These are phyloP conservation scores for Yamadazyma sp. DNA, from an alignment of 1,139 yeast genomes.

Conservation along the genomic window DNA sequence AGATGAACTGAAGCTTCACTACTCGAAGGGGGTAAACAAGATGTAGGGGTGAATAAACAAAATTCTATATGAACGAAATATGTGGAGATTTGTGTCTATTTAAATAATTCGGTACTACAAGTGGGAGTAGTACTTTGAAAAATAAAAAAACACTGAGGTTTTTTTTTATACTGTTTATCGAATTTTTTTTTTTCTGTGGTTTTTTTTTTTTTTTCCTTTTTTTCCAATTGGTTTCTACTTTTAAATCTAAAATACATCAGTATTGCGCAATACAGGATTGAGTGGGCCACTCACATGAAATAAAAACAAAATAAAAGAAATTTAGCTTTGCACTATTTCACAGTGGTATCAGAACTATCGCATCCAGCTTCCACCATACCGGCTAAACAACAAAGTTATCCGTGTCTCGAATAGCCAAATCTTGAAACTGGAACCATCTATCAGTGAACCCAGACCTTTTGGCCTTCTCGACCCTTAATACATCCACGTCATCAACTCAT, in stretches of 20 bases:
- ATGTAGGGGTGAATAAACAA: not conserved
- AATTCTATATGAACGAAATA: not conserved
- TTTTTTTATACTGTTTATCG: not conserved
- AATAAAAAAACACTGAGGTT: not conserved
- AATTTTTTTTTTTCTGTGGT: too few relatives aligned
- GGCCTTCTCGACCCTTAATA: too few relatives aligned
- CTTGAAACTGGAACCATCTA: too few relatives aligned
- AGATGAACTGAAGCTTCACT: not conserved
- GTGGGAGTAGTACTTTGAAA: not conserved
- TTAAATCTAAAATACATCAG: not conserved
- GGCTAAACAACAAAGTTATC: too few relatives aligned
- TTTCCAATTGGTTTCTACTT: too few relatives aligned
- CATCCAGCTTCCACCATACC: not conserved
- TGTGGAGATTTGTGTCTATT: conserved; percentile 4
- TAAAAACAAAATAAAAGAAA: not conserved
- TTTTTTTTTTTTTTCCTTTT: too few relatives aligned
- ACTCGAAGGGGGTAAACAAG: not conserved
- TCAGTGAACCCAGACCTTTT: too few relatives aligned
- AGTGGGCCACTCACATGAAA: too few relatives aligned
- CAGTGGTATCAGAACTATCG: not conserved
- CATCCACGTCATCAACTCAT: too few relatives aligned
- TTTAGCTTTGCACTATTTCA: not conserved
- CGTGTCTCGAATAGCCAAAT: too few relatives aligned
- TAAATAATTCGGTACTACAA: conserved; percentile 1
- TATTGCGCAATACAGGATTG: not conserved